These are phyloP conservation scores for Kwoniella newhampshirensis DNA, from an alignment of 768 basidiomycete genomes.

Conservation along the genomic window DNA sequence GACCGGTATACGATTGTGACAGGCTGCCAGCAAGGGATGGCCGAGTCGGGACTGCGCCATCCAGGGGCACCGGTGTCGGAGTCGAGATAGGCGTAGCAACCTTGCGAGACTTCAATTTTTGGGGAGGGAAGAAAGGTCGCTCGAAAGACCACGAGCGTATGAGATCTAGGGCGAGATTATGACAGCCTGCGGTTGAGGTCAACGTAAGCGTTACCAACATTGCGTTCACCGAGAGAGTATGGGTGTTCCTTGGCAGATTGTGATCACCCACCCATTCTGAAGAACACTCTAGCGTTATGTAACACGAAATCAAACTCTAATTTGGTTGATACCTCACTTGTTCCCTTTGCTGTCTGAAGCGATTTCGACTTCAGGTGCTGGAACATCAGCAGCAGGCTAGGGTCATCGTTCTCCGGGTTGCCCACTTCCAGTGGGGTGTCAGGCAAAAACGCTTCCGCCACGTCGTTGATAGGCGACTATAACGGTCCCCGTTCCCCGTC, in stretches of 20 bases:
- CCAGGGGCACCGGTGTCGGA: conserved; percentile 63
- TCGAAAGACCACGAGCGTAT: conserved; percentile 90
- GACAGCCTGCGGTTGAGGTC: conserved; percentile 88
- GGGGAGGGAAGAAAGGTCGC: conserved; percentile 61
- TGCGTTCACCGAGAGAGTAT: background rate
- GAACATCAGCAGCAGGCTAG: conserved; percentile 84
- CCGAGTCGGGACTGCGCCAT: conserved; percentile 74
- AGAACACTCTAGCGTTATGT: conserved; percentile 90
- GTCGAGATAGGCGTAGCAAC: conserved; percentile 41
- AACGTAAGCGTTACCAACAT: too few relatives aligned
- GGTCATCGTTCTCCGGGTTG: conserved; percentile 88
- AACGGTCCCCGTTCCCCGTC: conserved; percentile 21
- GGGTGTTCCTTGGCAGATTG: background rate
- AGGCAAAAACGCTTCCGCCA: conserved; percentile 30
- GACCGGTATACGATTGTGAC: conserved; percentile 9
- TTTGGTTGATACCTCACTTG: conserved; percentile 76
- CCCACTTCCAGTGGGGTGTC: conserved; percentile 58
- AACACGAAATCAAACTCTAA: conserved; percentile 94
- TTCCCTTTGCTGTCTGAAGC: conserved; percentile 87
- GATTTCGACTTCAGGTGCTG: conserved; percentile 86
- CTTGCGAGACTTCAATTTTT: conserved; percentile 11
- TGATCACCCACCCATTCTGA: conserved; percentile 75
- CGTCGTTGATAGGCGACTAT: conserved; percentile 43
- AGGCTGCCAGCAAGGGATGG: conserved; percentile 7
- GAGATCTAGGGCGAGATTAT: conserved; percentile 84